These are phyloP conservation scores for Auricularia cornea DNA, from an alignment of 768 basidiomycete species.

Conservation along the genomic window DNA sequence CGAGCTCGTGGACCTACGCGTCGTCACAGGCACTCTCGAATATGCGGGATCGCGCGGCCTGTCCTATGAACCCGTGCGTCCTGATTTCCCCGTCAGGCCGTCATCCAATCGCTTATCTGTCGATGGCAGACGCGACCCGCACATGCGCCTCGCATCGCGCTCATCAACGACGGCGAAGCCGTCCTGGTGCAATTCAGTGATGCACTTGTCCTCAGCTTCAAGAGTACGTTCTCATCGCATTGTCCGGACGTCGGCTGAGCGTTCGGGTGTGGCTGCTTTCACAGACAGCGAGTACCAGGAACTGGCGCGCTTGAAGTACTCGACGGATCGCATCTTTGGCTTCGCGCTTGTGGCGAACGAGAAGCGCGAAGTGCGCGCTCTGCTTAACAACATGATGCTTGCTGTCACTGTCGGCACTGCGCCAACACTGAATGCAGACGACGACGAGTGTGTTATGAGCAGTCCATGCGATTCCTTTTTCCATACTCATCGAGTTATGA, in stretches of 20 bases:
- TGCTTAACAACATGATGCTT: background rate
- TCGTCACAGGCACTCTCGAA: background rate
- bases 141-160: conserved; percentile 63
- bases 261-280: too few species aligned
- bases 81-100: background rate
- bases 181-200: conserved; percentile 67
- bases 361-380: background rate
- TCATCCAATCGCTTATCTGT: background rate
- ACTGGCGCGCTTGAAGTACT: conserved; percentile 61
- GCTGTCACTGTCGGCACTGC: background rate
- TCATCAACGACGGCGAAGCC: conserved; percentile 50
- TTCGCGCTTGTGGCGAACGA: conserved; percentile 19
- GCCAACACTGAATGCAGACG: conserved; percentile 31
- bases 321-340: conserved; percentile 60
- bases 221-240: conserved; percentile 35
- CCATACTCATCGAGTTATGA: background rate
- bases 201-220: conserved; percentile 60
- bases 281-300: conserved; percentile 56
- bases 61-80: background rate
- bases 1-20: background rate
- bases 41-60: background rate
- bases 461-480: background rate
- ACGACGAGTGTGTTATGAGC: conserved; percentile 46
- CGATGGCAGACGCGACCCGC: conserved; percentile 18
- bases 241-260: background rate